Conservation (phyloP, 352 stramenopile genomes). For the Phytophthora agathidicida region DNA sequence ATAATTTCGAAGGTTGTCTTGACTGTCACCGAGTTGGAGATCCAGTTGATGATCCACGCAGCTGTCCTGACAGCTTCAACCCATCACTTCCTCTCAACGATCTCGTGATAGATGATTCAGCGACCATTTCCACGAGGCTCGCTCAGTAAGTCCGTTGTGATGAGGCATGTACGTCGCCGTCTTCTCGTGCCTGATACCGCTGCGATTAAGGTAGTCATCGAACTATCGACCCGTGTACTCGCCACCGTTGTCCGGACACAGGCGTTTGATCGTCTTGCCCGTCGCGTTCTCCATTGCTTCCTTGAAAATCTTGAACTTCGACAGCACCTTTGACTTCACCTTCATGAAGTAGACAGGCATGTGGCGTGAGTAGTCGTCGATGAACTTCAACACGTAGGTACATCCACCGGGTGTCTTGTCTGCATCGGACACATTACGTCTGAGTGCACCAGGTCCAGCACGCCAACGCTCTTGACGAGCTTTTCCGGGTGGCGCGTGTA, state of each 20-base stretch:
- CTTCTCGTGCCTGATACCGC: slow-evolving; percentile 17
- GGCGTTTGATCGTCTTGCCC: slow-evolving; percentile 15
- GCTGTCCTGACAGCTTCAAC: slow-evolving; percentile 8
- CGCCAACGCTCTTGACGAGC: slow-evolving; percentile 15
- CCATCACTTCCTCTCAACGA: slow-evolving; percentile 17
- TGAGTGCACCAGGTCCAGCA: slow-evolving; percentile 1
- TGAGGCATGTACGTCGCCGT: too few relatives aligned
- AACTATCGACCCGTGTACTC: slow-evolving; percentile 16
- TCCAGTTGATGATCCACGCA: slow-evolving; percentile 19
- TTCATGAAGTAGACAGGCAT: slow-evolving; percentile 25
- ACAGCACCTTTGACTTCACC: slow-evolving; percentile 21
- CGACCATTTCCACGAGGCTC: slow-evolving; percentile 22
- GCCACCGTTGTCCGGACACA: slow-evolving; percentile 21
- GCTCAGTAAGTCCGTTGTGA: too few relatives aligned
- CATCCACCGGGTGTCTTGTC: slow-evolving; percentile 10
- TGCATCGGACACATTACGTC: slow-evolving; percentile 30
- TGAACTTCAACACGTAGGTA: too few relatives aligned
- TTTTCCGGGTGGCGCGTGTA: slow-evolving; percentile 7
- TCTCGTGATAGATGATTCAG: too few relatives aligned
- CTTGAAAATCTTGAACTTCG: slow-evolving; percentile 25
- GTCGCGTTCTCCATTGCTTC: slow-evolving; percentile 9
- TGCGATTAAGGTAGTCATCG: neutral
- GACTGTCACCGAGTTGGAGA: slow-evolving; percentile 14
- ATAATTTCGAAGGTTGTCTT: slow-evolving; percentile 10
- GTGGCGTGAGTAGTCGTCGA: slow-evolving; percentile 29